Base-by-base conservation (phyloP, 2,329 filamentous ascomycete genomes). In the Orbilia quercus region DNA sequence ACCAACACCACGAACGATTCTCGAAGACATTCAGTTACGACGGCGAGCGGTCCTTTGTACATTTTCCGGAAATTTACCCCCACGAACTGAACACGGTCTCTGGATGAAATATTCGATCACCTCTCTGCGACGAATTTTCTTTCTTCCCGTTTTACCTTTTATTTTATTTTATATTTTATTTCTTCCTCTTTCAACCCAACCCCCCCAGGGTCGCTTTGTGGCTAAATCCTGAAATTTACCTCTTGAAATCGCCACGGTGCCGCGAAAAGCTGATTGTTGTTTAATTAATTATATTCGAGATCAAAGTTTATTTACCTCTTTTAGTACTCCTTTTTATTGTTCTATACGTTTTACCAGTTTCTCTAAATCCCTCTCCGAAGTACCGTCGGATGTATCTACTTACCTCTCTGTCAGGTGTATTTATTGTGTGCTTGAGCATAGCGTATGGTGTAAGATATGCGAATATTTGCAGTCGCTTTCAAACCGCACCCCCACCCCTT, bases 221-320 rank as follows among this genome's bases (percentile, higher is more conserved):
- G 5, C 36, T 40, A 40, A 40, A 40, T 12, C 36, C 36, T 40
- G 36, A 12, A 40, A 14, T 7, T 40, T 16, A 40, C 36, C 36
- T 40, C n/a, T 40, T 40, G 36, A 40, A 40, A 31, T 31, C 36
- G 4, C 36, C 36, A 40, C 36, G 4, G 4, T 40, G 14, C 14
- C n/a, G 36, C 14, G 6, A 16, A 16, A 40, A 40, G 36, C 36
- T 40, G 12, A 12, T 40, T 16, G 36, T 16, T 40, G 36, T 14
- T 40, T 40, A 40, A 40, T 14, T 7, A 6, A 12, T 7, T 40
- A 14, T 40, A 12, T 40, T 40, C 36, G 36, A 34, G 44, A 58
- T 75, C n/a, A 5, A 76, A 75, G 77, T 77, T 77, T 74, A 78
- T 77, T 76, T 77, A 31, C 4, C 28, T 31, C 9, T 31, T 31